Base-by-base conservation (phyloP, 495 filamentous ascomycete species). In the Tuber brumale region DNA sequence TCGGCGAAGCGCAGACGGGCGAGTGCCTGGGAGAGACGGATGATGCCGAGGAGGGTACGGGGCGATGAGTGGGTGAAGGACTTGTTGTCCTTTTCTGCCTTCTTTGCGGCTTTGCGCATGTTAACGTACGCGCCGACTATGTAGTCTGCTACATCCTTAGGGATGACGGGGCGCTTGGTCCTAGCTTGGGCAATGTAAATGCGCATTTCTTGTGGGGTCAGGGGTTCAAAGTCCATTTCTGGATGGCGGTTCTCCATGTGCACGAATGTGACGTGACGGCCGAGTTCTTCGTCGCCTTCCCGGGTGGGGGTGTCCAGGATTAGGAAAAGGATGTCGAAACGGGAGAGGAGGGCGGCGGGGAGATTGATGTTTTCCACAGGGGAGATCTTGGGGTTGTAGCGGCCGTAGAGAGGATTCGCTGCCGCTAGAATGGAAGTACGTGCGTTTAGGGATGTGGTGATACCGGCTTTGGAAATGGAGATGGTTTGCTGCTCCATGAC, bases 401-500 rank as follows among this genome's bases (percentile, higher is more conserved):
- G 93, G 71, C 95, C 95, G 81, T 98, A 99, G 18, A 99, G 89
- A 70, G 95, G 95, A 86, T 99, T 99, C 75, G 95, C 95, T 19
- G 95, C 95, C 2, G 95, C 96, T n/a, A 99, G 89, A 82, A 99
- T 98, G 0, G 95, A 96, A 21, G 95, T 97, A 70, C 95, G 92
- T 3, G 95, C 95, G 82, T 99, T 99, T 51, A 99, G 89, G 0
- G 94, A 94, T 19, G 95, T 99, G 69, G 90, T 95, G 84, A 99
- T 99, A 76, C 95, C 95, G 27, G 95, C 95, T 87, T 99, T 99
- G 79, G 94, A 97, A 79, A 99, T 98, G 74, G 93, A 97, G 75
- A 99, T 99, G 71, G 95, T 99, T 85, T 99, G 95, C 83, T 99
- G 95, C 82, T 99, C 95, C 95, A 99, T 99, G 44, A 99, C 95